Base-by-base conservation (phyloP, 2,329 filamentous ascomycete species). In the Bipolaris gigantea region DNA sequence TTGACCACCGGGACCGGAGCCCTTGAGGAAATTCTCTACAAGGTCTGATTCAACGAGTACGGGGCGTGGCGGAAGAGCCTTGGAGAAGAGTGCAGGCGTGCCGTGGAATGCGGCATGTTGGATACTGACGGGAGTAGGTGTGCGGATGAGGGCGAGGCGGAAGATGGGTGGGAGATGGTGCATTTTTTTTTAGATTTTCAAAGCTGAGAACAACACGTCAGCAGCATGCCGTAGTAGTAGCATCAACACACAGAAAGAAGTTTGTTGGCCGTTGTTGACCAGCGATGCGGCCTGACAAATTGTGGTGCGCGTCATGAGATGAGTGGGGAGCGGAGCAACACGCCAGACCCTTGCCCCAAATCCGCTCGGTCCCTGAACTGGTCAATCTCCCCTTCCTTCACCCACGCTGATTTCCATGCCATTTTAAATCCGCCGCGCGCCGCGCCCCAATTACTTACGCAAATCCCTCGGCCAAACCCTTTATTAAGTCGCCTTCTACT, bases 1-100 rank as follows among this genome's bases (percentile, higher is more conserved):
- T 73, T 99, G 94, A 0, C 94, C 94, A 21, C 94, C 94, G 0
- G 94, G 93, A 1, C 94, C 94, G 64, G 85, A 89, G 65, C 94
- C 94, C 73, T 94, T 96, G 56, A 99, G 81, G 76, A 95, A 97
- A 38, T 82, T 83, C 69, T 97, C 90, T 52, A 88, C 86, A 62
- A 97, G 85, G 48, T 97, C 92, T 16, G 81, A 78, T 62, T 96
- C 92, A 11, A 86, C 82, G 18, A 94, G 84, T 11, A 86, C 83
- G 13, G 89, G 87, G 4, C 92, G 86, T 5, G 91, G 87, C 1
- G 93, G 92, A 5, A 74, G 64, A 1, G 59, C 53, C 43, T 73
- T 73, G 10, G 40, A 60, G 55, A 23, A 46, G 38, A 48, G 32
- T 57, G 18, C 16, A 34, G 33, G 23, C 61, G 57, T 23, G 49